Evolutionary conservation across 768 basidiomycete species (phyloP), one percentile per base, ranked within the genome.

Genomic region (Boletus insuetus): DNA sequence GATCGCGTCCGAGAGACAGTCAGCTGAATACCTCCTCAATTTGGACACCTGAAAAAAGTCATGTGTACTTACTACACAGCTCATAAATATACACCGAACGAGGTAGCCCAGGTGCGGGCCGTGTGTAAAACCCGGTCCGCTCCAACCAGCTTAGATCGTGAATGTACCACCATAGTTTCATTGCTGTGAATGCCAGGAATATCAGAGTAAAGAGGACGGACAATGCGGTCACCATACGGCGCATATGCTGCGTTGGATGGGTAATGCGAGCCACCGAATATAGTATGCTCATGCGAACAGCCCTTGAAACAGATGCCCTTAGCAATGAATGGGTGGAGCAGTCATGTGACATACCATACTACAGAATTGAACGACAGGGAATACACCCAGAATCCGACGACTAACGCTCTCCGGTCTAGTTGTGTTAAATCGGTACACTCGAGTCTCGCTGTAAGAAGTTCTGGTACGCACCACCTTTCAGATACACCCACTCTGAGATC

Each of bases 231-330:
- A 67, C 50, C 19, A 51, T 29, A 35, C 38, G 56, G 29, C 48
- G 60, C 43, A 46, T 49, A 22, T 9, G n/a, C 39, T 51, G 22
- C 11, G 60, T 43, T 1, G 58, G 47, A 51, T 62, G 58, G 26
- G 51, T 53, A 16, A 67, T 54, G 32, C 66, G 65, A 41, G 51
- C 58, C 31, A 67, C 44, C 20, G 66, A 67, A 29, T 60, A 56
- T 32, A 60, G 29, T 40, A 63, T 54, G 35, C 63, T 67, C 58
- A 58, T 51, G 20, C 65, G 65, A 17, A 66, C 59, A 46, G 53
- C 45, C 66, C 62, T 68, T 49, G 10, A 32, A 40, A 11, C 2
- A 46, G 26, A 44, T 32, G 12, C n/a, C 3, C 41, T 59, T 1
- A 64, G n/a, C 22, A 12, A 41, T 24, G 19, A 41, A 37, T 10